phyloP scores from a whole-genome alignment of 164 flowering plant genomes.

The Piper longum region DNA sequence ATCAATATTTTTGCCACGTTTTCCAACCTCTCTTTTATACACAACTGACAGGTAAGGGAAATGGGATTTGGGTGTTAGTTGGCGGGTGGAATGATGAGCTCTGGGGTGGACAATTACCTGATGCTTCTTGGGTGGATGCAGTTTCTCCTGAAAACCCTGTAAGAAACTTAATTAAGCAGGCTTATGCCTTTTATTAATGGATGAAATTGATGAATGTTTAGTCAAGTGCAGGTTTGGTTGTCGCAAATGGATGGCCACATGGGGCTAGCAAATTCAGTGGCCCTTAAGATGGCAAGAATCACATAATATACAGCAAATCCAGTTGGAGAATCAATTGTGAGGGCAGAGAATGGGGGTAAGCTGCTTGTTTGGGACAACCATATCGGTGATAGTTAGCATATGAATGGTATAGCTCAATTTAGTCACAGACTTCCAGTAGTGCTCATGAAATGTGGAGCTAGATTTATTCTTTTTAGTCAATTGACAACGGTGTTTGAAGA shows the following conservation, averaged over 20 bases:
- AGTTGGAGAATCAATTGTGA: conserved; percentile 63
- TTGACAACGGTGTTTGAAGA: too few species aligned
- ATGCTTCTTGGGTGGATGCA: conserved; percentile 81
- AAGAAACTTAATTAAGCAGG: conserved; percentile 9
- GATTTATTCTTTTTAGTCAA: too few species aligned
- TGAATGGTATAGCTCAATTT: too few species aligned
- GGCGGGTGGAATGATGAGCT: conserved; percentile 97
- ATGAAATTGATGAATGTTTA: neutral
- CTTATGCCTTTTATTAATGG: neutral
- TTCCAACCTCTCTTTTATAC: neutral
- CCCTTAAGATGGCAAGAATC: conserved; percentile 58
- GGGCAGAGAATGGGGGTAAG: conserved; percentile 49
- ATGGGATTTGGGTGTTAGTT: conserved; percentile 78
- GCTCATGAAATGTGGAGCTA: too few species aligned
- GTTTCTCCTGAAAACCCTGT: conserved; percentile 77
- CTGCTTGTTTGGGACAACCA: neutral
- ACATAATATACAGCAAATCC: conserved; percentile 53
- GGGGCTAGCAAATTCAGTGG: conserved; percentile 84
- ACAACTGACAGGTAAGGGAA: conserved; percentile 25
- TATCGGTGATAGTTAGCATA: too few species aligned
- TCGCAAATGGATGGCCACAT: conserved; percentile 91
- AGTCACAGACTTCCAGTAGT: too few species aligned
- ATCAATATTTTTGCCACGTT: too few species aligned
- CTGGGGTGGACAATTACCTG: conserved; percentile 85
- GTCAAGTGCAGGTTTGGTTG: conserved; percentile 59